Evolutionary conservation across 176 grass and related monocot species (phyloP), one percentile per base, ranked within the genome.

Genomic region (Elaeis guineensis): DNA sequence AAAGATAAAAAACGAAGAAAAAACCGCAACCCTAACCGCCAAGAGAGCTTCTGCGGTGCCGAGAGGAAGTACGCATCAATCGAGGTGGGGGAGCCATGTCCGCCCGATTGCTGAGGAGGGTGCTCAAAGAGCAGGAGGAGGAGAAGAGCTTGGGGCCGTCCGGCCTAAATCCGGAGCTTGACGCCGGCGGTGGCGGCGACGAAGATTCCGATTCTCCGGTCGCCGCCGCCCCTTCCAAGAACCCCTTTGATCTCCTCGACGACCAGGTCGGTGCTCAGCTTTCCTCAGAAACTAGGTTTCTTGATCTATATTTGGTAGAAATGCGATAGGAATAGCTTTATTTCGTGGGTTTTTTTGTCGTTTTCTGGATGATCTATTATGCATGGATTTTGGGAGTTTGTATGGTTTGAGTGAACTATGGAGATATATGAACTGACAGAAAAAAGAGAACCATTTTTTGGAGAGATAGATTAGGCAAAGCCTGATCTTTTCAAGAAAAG

Each of bases 211-310:
- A 79, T 39, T 74, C 71, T 17, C 57, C 73, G 19, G 58, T 50
- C 54, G 23, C 35, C 67, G 67, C 67, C 48, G 59, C 72, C 49
- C 67, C 77, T 16, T 70, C 75, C 54, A 67, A 64, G 75, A 96
- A 96, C 51, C 80, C 75, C 55, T 96, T 96, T 67, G 83, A 96
- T 78, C 87, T 96, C 65, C 86, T 96, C 44, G 83, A 79, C 52
- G 83, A 74, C 17, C 58, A 89, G 81, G 86, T 89, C 2, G 11
- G 54, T 19, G 16, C 21, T 23, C 32, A 24, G 65, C 32, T 32
- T 65, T 28, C 17, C 35, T 14, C 11, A 14, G 35, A 44, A 44
- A 44, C 21, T 29, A 70, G 44, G 35, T 17, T 44, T 14, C 35
- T 44, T 44, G 35, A 44, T 44, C 35, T 44, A 44, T 44, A 44